A percentile compares a stretch with the other conserved stretches of the same genome.
phyloP scores from a whole-genome alignment of 2,329 filamentous ascomycete species.

The Orbilia quercus region DNA sequence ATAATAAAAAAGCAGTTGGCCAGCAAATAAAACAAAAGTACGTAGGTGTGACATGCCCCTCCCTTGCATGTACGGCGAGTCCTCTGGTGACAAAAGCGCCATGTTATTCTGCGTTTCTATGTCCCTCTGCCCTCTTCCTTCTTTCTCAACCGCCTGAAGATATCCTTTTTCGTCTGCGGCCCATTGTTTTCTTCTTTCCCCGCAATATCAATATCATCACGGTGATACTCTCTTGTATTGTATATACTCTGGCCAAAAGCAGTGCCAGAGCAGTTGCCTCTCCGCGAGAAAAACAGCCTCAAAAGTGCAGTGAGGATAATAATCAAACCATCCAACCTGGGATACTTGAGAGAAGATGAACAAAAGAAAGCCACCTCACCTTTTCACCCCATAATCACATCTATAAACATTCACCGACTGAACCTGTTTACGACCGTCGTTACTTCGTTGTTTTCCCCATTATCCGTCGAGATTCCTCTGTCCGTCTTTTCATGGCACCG shows the following conservation, averaged over 20 bases:
- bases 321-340: neutral
- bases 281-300: neutral
- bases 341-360: slow-evolving; percentile 1
- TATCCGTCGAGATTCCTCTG: too few species aligned
- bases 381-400: slow-evolving; percentile 8
- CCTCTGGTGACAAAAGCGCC: slow-evolving; percentile 24
- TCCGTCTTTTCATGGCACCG: slow-evolving; percentile 17
- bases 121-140: slow-evolving; percentile 5
- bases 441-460: slow-evolving; percentile 1
- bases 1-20: slow-evolving; percentile 27
- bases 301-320: neutral
- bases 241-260: neutral
- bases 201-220: neutral
- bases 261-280: neutral
- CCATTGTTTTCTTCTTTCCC: neutral
- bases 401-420: slow-evolving; percentile 4
- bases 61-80: slow-evolving; percentile 43
- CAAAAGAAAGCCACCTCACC: neutral
- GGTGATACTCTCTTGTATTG: neutral
- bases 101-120: slow-evolving; percentile 48
- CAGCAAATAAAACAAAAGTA: slow-evolving; percentile 38
- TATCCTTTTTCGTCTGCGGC: neutral
- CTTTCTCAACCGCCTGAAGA: slow-evolving; percentile 1
- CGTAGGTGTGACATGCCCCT: slow-evolving; percentile 45
- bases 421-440: too few species aligned